phyloP scores from a whole-genome alignment of 2,329 filamentous ascomycete species.

The Whalleya microplaca region DNA sequence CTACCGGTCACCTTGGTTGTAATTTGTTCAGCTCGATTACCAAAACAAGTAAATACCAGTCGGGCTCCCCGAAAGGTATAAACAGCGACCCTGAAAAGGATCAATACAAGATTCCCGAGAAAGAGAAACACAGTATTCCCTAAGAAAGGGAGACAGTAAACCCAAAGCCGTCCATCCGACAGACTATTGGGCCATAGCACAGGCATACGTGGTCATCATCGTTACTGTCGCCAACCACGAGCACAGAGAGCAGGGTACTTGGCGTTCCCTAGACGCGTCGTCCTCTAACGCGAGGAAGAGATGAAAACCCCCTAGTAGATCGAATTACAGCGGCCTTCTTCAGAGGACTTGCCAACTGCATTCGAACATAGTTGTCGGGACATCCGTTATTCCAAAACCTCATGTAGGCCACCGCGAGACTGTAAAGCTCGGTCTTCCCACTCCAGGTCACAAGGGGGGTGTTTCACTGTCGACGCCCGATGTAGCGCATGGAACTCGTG shows the following conservation, averaged over 20 bases:
- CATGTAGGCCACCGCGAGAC: conserved; percentile 7
- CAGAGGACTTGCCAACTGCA: conserved; percentile 8
- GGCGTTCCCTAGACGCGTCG: conserved; percentile 3
- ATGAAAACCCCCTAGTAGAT: conserved; percentile 1
- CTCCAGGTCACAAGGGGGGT: conserved; percentile 5
- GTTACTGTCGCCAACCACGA: conserved; percentile 5
- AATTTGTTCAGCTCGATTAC: conserved; percentile 30
- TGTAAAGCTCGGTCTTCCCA: conserved; percentile 11
- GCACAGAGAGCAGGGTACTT: conserved; percentile 5
- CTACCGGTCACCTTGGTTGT: conserved; percentile 28
- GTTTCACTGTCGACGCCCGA: conserved; percentile 4
- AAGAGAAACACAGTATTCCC: conserved; percentile 15
- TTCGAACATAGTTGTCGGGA: conserved; percentile 8
- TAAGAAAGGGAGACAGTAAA: conserved; percentile 21
- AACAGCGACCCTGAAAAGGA: background rate
- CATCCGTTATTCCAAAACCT: conserved; percentile 6
- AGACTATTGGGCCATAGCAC: conserved; percentile 6
- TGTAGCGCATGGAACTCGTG: background rate
- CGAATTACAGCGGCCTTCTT: conserved; percentile 6
- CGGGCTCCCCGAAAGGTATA: conserved; percentile 1
- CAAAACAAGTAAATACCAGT: conserved; percentile 23
- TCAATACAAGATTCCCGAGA: background rate
- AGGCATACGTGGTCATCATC: conserved; percentile 7
- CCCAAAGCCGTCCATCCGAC: conserved; percentile 3
- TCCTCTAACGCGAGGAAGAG: conserved; percentile 6